These are phyloP conservation scores for Candida corydali DNA, from an alignment of 805 yeast species.

Conservation along the genomic window DNA sequence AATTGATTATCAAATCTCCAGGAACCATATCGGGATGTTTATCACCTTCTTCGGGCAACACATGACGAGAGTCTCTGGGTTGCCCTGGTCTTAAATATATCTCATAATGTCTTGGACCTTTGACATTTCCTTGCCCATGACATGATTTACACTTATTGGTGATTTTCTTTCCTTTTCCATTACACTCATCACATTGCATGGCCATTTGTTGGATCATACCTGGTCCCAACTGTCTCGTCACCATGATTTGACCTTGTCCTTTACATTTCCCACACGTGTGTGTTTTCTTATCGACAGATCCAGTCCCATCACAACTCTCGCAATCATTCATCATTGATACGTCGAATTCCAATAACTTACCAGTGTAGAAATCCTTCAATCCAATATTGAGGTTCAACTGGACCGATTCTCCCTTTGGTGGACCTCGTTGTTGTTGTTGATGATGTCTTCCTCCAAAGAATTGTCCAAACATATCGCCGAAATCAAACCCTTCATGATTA, in stretches of 20 bases:
- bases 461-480: constrained; percentile 59
- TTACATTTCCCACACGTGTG: constrained; percentile 65
- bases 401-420: constrained; percentile 58
- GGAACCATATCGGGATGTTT: constrained; percentile 76
- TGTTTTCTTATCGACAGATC: constrained; percentile 73
- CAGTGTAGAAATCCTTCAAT: constrained; percentile 65
- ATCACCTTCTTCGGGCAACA: constrained; percentile 74
- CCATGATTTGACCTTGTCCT: constrained; percentile 68
- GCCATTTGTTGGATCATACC: constrained; percentile 88
- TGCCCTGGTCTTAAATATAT: constrained; percentile 70
- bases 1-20: constrained; percentile 69
- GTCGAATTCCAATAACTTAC: constrained; percentile 56
- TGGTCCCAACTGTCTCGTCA: constrained; percentile 76
- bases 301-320: constrained; percentile 75
- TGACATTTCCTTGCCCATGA: constrained; percentile 61
- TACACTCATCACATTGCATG: constrained; percentile 73
- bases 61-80: constrained; percentile 53
- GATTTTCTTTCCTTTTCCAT: constrained; percentile 70
- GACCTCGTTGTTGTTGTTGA: constrained; percentile 10
- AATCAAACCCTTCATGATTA: constrained; percentile 21
- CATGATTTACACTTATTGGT: constrained; percentile 65
- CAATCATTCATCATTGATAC: constrained; percentile 74
- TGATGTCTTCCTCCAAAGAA: constrained; percentile 23
- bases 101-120: constrained; percentile 52
- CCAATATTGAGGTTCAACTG: constrained; percentile 53